Percentiles rank a stretch among this genome's conserved stretches.
phyloP scores from a whole-genome alignment of 129 eudicot genomes.

The Erigeron canadensis region DNA sequence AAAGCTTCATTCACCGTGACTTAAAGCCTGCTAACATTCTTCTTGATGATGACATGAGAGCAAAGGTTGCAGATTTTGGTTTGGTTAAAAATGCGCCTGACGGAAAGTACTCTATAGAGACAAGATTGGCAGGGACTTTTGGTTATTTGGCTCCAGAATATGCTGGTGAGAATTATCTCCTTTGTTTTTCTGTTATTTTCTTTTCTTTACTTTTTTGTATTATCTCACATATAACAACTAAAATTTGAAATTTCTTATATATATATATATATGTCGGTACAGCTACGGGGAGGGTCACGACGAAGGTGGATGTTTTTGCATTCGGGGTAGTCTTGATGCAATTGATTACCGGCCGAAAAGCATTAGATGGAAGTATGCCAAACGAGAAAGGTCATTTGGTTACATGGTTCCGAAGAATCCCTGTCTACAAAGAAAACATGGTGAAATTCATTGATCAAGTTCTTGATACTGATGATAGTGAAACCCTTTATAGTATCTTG shows the following conservation, averaged over 20 bases:
- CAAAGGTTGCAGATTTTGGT: conserved; percentile 19
- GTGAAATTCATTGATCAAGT: conserved; percentile 26
- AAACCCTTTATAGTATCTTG: conserved; percentile 34
- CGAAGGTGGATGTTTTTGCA: conserved; percentile 46
- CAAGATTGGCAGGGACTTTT: conserved; percentile 18
- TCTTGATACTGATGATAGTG: conserved; percentile 38
- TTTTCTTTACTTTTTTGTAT: too few species aligned
- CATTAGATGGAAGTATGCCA: conserved; percentile 31
- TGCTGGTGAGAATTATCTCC: conserved; percentile 4
- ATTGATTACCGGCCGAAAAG: conserved; percentile 39
- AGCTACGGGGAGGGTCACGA: conserved; percentile 49
- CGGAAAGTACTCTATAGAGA: conserved; percentile 4
- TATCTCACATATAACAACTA: too few species aligned
- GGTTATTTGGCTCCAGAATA: conserved; percentile 24
- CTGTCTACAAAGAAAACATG: conserved; percentile 32
- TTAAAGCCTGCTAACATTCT: conserved; percentile 23
- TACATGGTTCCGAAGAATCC: conserved; percentile 41
- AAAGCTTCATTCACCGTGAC: conserved; percentile 19
- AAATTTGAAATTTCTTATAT: too few species aligned
- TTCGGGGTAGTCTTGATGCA: conserved; percentile 51
- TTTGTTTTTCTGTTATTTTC: too few species aligned
- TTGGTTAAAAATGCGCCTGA: conserved; percentile 20
- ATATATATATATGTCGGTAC: not conserved
- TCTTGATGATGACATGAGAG: conserved; percentile 21
- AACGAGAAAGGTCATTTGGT: conserved; percentile 34